Evolutionary conservation across 1,284 basidiomycete species (phyloP), one percentile per base, ranked within the genome.

Genomic region (Chalciporus sp.): DNA sequence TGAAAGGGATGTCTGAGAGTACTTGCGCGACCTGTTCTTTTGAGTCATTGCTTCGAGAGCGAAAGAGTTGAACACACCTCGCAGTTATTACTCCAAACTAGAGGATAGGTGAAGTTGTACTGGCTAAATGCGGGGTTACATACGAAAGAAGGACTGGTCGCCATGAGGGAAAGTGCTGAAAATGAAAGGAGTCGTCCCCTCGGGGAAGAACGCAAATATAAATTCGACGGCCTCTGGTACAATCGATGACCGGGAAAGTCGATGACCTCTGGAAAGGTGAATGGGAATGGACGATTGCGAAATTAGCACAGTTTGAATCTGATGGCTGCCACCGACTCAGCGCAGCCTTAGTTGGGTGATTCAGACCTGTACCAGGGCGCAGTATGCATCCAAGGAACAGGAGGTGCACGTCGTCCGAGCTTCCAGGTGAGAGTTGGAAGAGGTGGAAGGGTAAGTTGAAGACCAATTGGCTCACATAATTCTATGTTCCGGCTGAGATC

Each of bases 1-100:
- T 80, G 57, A 86, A 74, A 35, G 89, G 89, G 49, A 90, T 82
- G 57, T 88, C 85, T 16, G 81, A 75, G 41, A 90, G 72, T 46
- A 90, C 66, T 57, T 74, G 70, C 58, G 83, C 79, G 41, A 87
- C 70, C 87, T 88, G 53, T n/a, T 52, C 26, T 20, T 35, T 49
- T 70, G 33, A 67, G 55, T 44, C 12, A 10, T 4, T 6, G 29
- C 16, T 20, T 43, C 2, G 16, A 19, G 10, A 6, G 31, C 5
- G 41, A 11, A 31, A 26, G 7, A 28, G 44, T 26, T 47, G 45
- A 6, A 64, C 71, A 39, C 14, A 77, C 76, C 60, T 72, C 61
- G 54, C 64, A 65, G 55, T 72, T 58, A 52, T 66, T 61, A 55
- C 70, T 76, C 60, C 72, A 62, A 31, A 65, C 59, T 41, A 71